Base-by-base conservation (phyloP, 2,329 filamentous ascomycete genomes). In the Calonectria fujianensis region DNA sequence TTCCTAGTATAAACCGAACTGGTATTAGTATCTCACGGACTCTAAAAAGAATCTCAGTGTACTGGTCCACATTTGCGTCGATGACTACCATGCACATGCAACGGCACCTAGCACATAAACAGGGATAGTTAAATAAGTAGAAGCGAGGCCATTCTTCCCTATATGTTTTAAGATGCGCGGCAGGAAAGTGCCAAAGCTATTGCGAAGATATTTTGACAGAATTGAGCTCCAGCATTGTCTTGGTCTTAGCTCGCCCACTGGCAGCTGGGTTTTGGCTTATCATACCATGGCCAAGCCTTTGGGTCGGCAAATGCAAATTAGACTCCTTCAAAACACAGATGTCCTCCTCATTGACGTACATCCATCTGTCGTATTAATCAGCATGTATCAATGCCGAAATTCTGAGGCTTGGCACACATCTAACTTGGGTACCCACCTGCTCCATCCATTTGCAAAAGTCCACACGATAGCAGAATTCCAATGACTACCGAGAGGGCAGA, bases 161-260 rank as follows among this genome's bases (percentile, higher is more conserved):
- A 90, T 86, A 16, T 83, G 84, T 31, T 85, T 83, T 66, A 91
- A 83, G 72, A 91, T 91, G 1, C 86, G 86, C 2, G 90, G 90
- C 6, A 90, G 81, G 78, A 91, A 91, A 18, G 88, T 90, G 70
- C 85, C 87, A 79, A 91, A 90, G 16, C 89, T 89, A 76, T 89
- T 90, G 1, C 82, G 45, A 88, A 79, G 48, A 88, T 87, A 69
- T 88, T 86, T 70, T 87, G 85, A 52, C 87, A 89, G 77, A 90
- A 89, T 64, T 89, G 87, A 11, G 87, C 86, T 29, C 81, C 73
- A 6, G 85, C 85, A 48, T 85, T 51, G 32, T 27, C 10, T 8
- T 41, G 29, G 10, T 2, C 16, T 31, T 48, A 54, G 48, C 32
- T 20, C 24, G 13, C 45, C n/a, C 45, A 13, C 45, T 48, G 1